Base-by-base conservation (phyloP, 331 rosid genomes). In the Acacia pycnantha region DNA sequence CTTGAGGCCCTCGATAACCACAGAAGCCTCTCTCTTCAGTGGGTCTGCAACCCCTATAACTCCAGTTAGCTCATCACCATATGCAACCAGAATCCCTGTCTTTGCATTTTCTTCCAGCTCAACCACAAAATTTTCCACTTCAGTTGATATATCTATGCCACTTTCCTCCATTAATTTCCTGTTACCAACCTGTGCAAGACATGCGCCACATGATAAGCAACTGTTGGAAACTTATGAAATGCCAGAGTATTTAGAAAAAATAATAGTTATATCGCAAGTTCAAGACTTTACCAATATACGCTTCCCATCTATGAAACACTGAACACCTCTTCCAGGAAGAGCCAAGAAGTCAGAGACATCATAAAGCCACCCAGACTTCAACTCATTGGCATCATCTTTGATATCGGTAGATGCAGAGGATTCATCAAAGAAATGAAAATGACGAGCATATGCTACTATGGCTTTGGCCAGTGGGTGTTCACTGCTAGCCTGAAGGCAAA, bases 401-500 rank as follows among this genome's bases (percentile, higher is more conserved):
- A 58, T 77, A 82, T 83, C 88, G 21, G 79, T 64, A 56, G 89
- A 73, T 43, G 76, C 83, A 77, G 94, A 88, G 75, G 90, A 83
- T 29, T 85, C 97, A 12, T 92, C 93, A 78, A 92, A 89, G 94
- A 90, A 92, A 88, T 90, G 95, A 79, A 92, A 94, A 87, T 94
- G 98, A 18, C 88, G 94, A 19, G 98, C 98, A 78, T 94, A 90
- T 73, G 84, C 92, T 50, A 94, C 89, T 86, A 94, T 90, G 37
- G 98, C 98, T 91, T 92, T 96, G 21, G 83, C 99, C 84, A 96
- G 66, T 7, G 98, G 98, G 79, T 96, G 99, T 84, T 96, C 99
- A 72, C 99, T 96, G 88, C 98, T 96, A 85, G 92, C 97, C 99
- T 96, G 88, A 83, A 41, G 58, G 47, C 16, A 70, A 56, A 40